A percentile compares a stretch with the other conserved stretches of the same genome.
phyloP scores from a whole-genome alignment of 2,329 filamentous ascomycete species.

The Pezicula radicicola region DNA sequence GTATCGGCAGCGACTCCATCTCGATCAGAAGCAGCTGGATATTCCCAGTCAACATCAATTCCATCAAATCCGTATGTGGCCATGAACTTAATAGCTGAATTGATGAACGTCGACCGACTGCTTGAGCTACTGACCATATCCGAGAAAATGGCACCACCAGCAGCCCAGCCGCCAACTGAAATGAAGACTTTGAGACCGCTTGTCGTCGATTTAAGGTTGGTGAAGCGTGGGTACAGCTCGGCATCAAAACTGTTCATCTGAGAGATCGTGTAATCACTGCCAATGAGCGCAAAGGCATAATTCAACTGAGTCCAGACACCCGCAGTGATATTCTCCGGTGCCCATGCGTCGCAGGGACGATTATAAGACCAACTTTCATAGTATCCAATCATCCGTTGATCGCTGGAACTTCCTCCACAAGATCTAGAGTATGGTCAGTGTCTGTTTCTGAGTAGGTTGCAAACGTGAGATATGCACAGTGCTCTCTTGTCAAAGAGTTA shows the following conservation, averaged over 20 bases:
- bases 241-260: constrained; percentile 19
- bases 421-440: no score
- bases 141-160: not conserved
- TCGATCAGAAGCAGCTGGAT: constrained; percentile 22
- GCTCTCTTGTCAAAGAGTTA: no score
- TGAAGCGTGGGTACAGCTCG: constrained; percentile 8
- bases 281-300: no score
- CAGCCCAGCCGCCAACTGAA: constrained; percentile 1
- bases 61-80: constrained; percentile 39
- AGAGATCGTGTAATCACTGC: not conserved
- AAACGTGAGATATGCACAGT: no score
- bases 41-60: constrained; percentile 44
- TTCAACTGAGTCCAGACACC: no score
- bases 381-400: no score
- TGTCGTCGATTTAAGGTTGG: not conserved
- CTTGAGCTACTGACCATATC: constrained; percentile 27
- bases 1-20: constrained; percentile 33
- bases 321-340: no score
- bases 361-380: no score
- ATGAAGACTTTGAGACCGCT: not conserved
- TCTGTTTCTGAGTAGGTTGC: no score
- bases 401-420: no score
- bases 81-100: constrained; percentile 36
- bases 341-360: no score
- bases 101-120: constrained; percentile 33